Evolutionary conservation across 305 asterid genomes (phyloP).

Genomic region (Plantago lanceolata): DNA sequence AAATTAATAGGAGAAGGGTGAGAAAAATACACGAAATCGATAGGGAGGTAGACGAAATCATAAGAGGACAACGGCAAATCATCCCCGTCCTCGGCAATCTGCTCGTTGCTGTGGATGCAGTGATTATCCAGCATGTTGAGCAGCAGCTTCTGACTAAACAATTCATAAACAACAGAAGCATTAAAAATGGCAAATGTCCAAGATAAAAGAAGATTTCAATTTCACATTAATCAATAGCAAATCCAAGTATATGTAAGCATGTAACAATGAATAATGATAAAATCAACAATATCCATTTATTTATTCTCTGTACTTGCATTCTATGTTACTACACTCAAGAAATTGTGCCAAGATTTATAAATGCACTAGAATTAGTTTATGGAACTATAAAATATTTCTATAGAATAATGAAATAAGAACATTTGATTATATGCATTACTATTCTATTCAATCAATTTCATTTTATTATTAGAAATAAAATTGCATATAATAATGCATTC

Average conservation of each 20-base stretch:
- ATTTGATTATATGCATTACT: too few species aligned
- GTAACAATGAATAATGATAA: background rate
- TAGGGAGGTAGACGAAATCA: slow-evolving; percentile 92
- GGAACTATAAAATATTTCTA: too few species aligned
- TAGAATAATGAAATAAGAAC: too few species aligned
- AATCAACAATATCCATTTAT: background rate
- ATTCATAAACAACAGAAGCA: slow-evolving; percentile 3
- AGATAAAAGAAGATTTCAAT: background rate
- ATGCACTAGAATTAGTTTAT: too few species aligned
- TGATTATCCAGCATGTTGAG: slow-evolving; percentile 98
- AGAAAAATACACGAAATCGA: slow-evolving; percentile 67
- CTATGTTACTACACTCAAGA: too few species aligned
- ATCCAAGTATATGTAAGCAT: too few species aligned
- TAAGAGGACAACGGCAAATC: slow-evolving; percentile 78
- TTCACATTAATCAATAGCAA: too few species aligned
- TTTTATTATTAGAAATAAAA: too few species aligned
- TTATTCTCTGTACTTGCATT: too few species aligned
- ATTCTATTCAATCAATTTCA: too few species aligned
- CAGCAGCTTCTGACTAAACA: slow-evolving; percentile 81
- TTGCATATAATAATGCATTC: too few species aligned
- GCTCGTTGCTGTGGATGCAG: slow-evolving; percentile 96
- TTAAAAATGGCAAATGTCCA: slow-evolving; percentile 17
- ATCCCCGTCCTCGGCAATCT: slow-evolving; percentile 61
- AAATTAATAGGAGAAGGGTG: background rate
- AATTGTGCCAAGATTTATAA: too few species aligned